Base-by-base conservation (phyloP, 2,329 filamentous ascomycete species). In the Biscogniauxia marginata region DNA sequence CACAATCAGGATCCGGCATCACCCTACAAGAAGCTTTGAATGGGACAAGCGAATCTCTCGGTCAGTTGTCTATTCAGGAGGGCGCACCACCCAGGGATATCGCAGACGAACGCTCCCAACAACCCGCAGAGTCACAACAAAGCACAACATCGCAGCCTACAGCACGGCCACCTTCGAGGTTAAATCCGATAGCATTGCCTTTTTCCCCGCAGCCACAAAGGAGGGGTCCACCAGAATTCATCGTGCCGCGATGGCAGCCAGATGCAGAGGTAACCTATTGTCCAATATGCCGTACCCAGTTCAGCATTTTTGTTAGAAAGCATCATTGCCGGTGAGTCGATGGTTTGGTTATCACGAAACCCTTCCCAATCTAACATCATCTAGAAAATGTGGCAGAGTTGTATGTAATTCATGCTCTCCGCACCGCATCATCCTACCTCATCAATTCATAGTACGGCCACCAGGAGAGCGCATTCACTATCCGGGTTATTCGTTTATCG, bases 371-470 rank as follows among this genome's bases (percentile, higher is more conserved):
- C 24, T n/a, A n/a, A 39, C 46, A 3, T 6, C 7, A 22, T 34
- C 47, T 49, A 89, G 87, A 64, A 97, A 96, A 83, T 98, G 93
- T 70, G 93, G 93, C 47, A 82, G 92, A 59, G 93, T 98, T 7
- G 93, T 98, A 21, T 98, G 93, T 73, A 86, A 87, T 56, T 81
- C 85, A 19, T 98, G 93, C 75, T 97, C 93, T 2, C 93, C 93
- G 3, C 93, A 98, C 73, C 85, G 92, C 59, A 98, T 98, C 69
- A 96, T 90, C 3, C 97, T 98, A 61, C 93, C 93, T 1, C 84
- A 93, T 62, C 90, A 95, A 69, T 98, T 91, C 71, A 96, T 98
- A 62, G 92, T 97, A 22, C 88, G 88, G 49, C 89, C 90, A 3
- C 88, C 89, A 1, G 79, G 75, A 6, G 66, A 72, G 46, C 65